A percentile compares a stretch with the other conserved stretches of the same genome.
Conservation (phyloP, 306 rosid genomes). For the Purshia tridentata region DNA sequence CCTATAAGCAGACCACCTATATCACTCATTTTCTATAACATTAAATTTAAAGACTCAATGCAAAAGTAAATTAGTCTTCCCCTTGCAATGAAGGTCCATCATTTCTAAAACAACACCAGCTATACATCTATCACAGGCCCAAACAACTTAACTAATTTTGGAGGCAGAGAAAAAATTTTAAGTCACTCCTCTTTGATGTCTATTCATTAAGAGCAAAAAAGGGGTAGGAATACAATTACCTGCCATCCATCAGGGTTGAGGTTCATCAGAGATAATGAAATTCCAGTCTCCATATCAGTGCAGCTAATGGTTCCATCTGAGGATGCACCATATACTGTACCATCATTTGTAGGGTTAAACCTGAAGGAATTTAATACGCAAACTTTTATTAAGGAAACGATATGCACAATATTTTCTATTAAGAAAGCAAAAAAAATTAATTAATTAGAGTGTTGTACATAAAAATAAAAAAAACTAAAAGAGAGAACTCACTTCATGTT, state of each 20-base stretch:
- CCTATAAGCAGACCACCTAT: constrained; percentile 44
- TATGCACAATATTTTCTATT: no score
- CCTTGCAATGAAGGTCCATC: background rate
- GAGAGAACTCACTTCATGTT: constrained; percentile 69
- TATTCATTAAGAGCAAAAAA: constrained; percentile 7
- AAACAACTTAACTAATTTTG: background rate
- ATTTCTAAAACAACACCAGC: background rate
- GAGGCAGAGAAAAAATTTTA: background rate
- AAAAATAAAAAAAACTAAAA: background rate
- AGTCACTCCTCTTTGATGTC: background rate
- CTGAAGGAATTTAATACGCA: constrained; percentile 39
- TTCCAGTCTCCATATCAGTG: constrained; percentile 86
- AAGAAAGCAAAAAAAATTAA: no score
- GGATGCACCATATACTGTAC: constrained; percentile 74
- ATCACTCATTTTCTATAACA: background rate
- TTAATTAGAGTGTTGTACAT: no score
- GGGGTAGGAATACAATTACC: constrained; percentile 37
- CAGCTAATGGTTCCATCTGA: constrained; percentile 86
- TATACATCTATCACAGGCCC: no score
- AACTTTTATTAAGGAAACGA: constrained; percentile 11
- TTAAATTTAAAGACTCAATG: background rate
- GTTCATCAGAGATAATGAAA: constrained; percentile 62
- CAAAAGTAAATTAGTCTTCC: background rate
- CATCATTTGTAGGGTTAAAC: constrained; percentile 72
- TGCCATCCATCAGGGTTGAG: constrained; percentile 91